Base-by-base conservation (phyloP, 306 rosid genomes). In the Vigna angularis region DNA sequence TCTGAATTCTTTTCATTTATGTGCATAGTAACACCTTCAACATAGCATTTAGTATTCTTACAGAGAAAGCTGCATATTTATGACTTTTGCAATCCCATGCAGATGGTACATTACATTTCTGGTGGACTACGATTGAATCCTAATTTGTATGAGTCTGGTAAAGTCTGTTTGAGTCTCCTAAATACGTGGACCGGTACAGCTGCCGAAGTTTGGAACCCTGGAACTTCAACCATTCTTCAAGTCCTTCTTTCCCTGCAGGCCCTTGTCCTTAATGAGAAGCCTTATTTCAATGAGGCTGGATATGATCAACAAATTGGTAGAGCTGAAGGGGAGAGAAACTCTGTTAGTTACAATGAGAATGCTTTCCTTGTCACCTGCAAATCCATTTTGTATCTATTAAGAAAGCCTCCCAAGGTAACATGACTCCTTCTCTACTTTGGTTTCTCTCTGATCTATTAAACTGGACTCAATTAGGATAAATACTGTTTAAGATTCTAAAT, bases 231-330 rank as follows among this genome's bases (percentile, higher is more conserved):
- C 20, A 80, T 93, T 81, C 98, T 96, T 72, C 99, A 96, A 83
- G 91, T 96, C 86, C 99, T 96, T 81, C 89, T 96, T 81, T 96
- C 99, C 73, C 91, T 96, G 57, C 99, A 93, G 75, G 98, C 98
- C 77, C 98, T 93, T 42, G 98, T 96, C 83, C 97, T 96, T 30
- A 96, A 96, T 18, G 98, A 93, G 80, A 93, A 85, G 90, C 99
- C 99, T 64, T 96, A 96, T 86, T 93, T 93, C 86, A 96, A 96
- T 24, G 99, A 96, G 86, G 99, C 99, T 56, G 99, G 99, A 47
- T 93, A 93, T 83, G 96, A 93, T 85, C 90, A 83, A 67, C 99
- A 91, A 87, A 73, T 90, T 4, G 99, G 99, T 67, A 78, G 88
- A 90, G 91, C 93, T 15, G 97, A 96, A 81, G 99, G 97, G 83